phyloP scores from a whole-genome alignment of 2,329 filamentous ascomycete species.

The Curvularia sp. region DNA sequence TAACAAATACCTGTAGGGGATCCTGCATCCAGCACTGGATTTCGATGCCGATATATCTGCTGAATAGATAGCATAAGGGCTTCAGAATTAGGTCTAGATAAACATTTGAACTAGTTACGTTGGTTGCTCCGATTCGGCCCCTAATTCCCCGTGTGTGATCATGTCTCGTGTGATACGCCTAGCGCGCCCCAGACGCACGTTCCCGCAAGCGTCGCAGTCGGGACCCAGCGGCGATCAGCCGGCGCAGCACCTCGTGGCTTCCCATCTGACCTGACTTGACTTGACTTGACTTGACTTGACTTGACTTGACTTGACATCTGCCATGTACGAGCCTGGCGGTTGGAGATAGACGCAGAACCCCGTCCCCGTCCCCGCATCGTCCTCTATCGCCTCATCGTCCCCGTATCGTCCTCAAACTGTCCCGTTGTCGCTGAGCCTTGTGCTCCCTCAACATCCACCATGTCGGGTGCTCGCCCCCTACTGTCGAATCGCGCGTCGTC shows the following conservation, averaged over 20 bases:
- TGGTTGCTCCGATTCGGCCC: too few species aligned
- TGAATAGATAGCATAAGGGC: too few species aligned
- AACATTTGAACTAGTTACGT: too few species aligned
- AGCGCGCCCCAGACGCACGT: neutral
- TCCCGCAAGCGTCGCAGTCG: neutral
- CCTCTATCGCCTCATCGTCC: neutral
- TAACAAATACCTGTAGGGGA: too few species aligned
- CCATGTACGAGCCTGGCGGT: conserved; percentile 8
- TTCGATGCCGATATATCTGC: too few species aligned
- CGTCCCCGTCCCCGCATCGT: conserved; percentile 26
- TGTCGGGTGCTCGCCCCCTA: conserved; percentile 60
- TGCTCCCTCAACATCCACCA: conserved; percentile 23
- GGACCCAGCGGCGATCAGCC: conserved; percentile 23
- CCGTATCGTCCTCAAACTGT: conserved; percentile 16
- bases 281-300: neutral
- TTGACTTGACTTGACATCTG: neutral
- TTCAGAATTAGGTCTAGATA: too few species aligned
- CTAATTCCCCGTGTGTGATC: neutral
- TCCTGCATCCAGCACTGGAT: too few species aligned
- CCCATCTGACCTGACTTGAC: neutral
- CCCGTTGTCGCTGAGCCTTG: neutral
- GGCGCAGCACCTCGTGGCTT: conserved; percentile 16
- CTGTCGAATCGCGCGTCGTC: conserved; percentile 63
- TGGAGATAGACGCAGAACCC: neutral
- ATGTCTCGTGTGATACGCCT: neutral